Conservation (phyloP, 345 rosid genomes). For the Bruguiera parviflora region DNA sequence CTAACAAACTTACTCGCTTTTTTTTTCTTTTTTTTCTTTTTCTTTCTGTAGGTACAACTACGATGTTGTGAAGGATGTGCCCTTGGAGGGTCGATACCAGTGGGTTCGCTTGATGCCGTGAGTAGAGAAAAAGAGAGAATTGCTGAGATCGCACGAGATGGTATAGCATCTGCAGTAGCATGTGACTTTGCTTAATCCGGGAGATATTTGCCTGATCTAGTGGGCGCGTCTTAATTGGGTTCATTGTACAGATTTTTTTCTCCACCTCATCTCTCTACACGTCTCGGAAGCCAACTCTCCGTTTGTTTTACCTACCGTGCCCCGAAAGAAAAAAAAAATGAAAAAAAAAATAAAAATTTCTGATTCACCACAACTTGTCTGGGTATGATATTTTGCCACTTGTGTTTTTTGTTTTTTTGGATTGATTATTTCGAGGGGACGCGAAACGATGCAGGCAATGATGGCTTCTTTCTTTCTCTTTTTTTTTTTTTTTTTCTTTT, state of each 20-base stretch:
- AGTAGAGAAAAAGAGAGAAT: neutral
- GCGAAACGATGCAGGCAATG: neutral
- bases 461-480: neutral
- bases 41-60: conserved; percentile 60
- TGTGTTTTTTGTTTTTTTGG: neutral
- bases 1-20: conserved; percentile 30
- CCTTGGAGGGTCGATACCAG: conserved; percentile 64
- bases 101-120: conserved; percentile 52
- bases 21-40: neutral
- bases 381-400: neutral
- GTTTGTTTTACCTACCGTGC: no score
- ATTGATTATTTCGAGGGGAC: neutral
- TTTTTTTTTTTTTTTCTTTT: conserved; percentile 1
- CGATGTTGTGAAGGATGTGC: conserved; percentile 61
- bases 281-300: neutral
- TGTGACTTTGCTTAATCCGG: conserved; percentile 9
- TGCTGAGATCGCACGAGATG: conserved; percentile 5
- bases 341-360: no score
- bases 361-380: neutral
- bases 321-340: no score
- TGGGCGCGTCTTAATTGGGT: neutral
- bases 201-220: neutral
- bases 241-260: neutral
- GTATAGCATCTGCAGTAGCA: neutral
- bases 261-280: neutral